Evolutionary conservation across 139 green algal genomes (phyloP), one percentile per base, ranked within the genome.

Genomic region (Axilococcus clingmanii): DNA sequence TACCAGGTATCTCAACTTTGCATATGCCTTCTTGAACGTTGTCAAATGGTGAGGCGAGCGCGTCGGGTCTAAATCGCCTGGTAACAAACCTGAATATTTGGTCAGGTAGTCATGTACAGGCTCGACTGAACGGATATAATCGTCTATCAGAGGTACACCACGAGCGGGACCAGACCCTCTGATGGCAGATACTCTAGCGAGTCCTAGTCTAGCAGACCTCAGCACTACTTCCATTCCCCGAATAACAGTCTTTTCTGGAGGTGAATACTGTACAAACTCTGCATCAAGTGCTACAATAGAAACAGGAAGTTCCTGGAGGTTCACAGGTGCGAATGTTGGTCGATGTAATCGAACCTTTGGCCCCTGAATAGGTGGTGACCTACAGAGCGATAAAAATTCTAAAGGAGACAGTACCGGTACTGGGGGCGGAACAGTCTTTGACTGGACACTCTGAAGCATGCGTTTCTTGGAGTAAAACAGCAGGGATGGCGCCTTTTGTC

Each of bases 41-140:
- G 80, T 93, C 45, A 96, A 78, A 74, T 93, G 71, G 62, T 91
- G 84, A 2, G 48, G 64, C 11, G 59, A 84, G 1, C 43, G 58
- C 2, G 55, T 76, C 1, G 77, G 74, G 57, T 97, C 85, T 48
- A 94, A 59, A 58, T 93, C 83, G 3, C 81, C 83, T 5, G 71
- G 52, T 19, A 72, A 50, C 40, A 88, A 52, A 49, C 80, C 77
- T 43, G 58, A 77, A 55, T 42, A 78, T 14, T 19, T 47, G n/a
- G 89, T 97, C 24, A 97, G 74, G 72, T 97, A 87, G 71, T 97
- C 89, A 37, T 84, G 76, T 37, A 97, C 81, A 0, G 87, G 86
- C 71, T 97, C 89, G 19, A 87, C 79, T 11, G 57, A 59, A 3
- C 77, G 68, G 14, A 97, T 84, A 72, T 96, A 89, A 65, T 97